phyloP scores from a whole-genome alignment of 176 grass and related monocot species.

The Aegilops sharonensis region DNA sequence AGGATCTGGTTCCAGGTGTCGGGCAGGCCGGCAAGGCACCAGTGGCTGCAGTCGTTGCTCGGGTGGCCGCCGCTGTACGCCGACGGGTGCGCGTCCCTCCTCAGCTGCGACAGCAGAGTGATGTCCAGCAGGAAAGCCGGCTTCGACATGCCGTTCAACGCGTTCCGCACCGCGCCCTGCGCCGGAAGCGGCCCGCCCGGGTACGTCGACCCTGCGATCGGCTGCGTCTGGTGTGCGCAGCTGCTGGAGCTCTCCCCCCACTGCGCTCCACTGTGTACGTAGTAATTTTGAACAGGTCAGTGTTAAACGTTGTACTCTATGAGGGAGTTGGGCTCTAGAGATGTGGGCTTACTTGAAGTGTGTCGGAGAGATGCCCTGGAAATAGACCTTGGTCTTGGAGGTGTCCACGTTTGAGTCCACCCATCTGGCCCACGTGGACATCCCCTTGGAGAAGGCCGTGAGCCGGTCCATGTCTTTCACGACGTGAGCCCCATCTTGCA shows the following conservation, averaged over 20 bases:
- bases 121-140: constrained; percentile 87
- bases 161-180: constrained; percentile 54
- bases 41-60: constrained; percentile 94
- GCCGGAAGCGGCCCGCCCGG: constrained; percentile 48
- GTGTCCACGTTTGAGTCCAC: constrained; percentile 69
- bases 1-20: constrained; percentile 98
- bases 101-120: constrained; percentile 87
- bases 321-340: neutral
- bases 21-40: constrained; percentile 90
- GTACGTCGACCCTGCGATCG: constrained; percentile 63
- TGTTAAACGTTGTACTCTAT: neutral
- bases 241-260: constrained; percentile 59
- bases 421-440: constrained; percentile 89
- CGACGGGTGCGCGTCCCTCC: constrained; percentile 84
- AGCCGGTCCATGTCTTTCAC: constrained; percentile 85
- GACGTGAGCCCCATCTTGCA: constrained; percentile 64
- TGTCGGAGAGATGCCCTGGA: constrained; percentile 92
- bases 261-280: constrained; percentile 48
- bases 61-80: constrained; percentile 76
- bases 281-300: neutral
- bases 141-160: constrained; percentile 59
- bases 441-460: constrained; percentile 80
- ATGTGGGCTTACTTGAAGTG: constrained; percentile 62
- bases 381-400: constrained; percentile 71
- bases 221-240: constrained; percentile 61